Conservation (phyloP, 768 basidiomycete species). For the Suillus ampliporus region DNA sequence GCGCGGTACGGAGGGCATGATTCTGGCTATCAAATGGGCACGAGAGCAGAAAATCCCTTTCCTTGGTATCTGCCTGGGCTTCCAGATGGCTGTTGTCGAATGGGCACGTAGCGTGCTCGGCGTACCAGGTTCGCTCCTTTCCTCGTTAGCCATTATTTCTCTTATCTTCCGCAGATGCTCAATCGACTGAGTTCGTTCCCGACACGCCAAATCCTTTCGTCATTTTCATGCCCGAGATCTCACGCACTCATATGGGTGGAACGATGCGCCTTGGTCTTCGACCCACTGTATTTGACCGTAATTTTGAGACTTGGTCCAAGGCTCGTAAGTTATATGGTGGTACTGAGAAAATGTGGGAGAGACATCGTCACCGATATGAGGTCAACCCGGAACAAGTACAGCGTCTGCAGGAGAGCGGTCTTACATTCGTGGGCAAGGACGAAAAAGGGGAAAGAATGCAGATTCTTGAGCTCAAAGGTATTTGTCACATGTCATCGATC, state of each 20-base stretch:
- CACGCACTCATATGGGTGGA: conserved; percentile 96
- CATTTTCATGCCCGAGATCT: conserved; percentile 99
- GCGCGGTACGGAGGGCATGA: conserved; percentile 97
- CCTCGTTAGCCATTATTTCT: conserved; percentile 6
- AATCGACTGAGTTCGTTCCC: conserved; percentile 80
- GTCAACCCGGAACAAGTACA: conserved; percentile 91
- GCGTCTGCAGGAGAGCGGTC: conserved; percentile 69
- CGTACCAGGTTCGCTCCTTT: conserved; percentile 56
- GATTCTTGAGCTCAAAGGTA: conserved; percentile 84
- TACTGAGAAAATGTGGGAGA: conserved; percentile 86
- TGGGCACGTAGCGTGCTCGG: conserved; percentile 88
- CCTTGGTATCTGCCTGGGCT: conserved; percentile 95
- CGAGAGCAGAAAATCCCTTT: conserved; percentile 95
- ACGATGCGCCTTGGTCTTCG: conserved; percentile 99
- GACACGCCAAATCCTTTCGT: conserved; percentile 72
- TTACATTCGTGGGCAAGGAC: conserved; percentile 87
- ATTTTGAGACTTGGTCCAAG: conserved; percentile 73
- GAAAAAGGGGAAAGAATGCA: conserved; percentile 98
- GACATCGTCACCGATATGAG: conserved; percentile 96
- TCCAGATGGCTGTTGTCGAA: conserved; percentile 96
- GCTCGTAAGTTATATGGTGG: conserved; percentile 85
- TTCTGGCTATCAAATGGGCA: conserved; percentile 97
- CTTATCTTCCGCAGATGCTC: conserved; percentile 63
- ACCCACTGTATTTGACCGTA: conserved; percentile 87
- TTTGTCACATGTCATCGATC: conserved; percentile 26